Conservation (phyloP, 306 rosid species). For the Acacia confusa region DNA sequence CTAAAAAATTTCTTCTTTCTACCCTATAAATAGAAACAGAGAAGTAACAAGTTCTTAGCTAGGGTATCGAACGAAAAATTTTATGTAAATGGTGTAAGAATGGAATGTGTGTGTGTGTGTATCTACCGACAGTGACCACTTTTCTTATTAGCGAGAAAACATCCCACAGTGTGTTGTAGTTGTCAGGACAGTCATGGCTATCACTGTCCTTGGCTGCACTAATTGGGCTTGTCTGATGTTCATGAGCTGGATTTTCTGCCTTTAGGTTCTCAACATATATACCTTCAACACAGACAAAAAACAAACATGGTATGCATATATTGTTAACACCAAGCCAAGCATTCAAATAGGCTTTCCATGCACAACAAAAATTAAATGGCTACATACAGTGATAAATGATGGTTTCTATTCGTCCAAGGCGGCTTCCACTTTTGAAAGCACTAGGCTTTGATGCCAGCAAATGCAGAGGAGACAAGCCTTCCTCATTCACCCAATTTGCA, state of each 20-base stretch:
- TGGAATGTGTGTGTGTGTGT: neutral
- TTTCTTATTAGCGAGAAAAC: neutral
- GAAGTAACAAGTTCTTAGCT: neutral
- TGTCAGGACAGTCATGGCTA: neutral
- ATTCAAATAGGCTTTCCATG: no score
- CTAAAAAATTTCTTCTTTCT: no score
- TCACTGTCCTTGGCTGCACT: neutral
- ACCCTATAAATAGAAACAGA: no score
- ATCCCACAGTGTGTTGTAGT: conserved; percentile 15
- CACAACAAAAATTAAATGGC: no score
- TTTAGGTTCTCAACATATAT: neutral
- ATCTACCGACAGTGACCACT: neutral
- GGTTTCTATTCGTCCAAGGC: conserved; percentile 31
- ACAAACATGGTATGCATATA: neutral
- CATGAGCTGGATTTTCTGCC: neutral
- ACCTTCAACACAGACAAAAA: neutral
- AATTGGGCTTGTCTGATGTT: neutral
- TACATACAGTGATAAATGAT: no score
- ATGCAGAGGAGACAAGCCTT: conserved; percentile 59
- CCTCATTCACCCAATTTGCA: conserved; percentile 22
- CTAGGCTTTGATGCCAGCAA: conserved; percentile 51
- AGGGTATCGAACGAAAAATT: neutral
- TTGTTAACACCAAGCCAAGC: neutral
- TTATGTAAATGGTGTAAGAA: neutral
- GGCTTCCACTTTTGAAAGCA: conserved; percentile 54